Percentiles rank a stretch among this genome's conserved stretches.
Conservation (phyloP, 495 filamentous ascomycete genomes). For the Symbiotaphrina buchneri region DNA sequence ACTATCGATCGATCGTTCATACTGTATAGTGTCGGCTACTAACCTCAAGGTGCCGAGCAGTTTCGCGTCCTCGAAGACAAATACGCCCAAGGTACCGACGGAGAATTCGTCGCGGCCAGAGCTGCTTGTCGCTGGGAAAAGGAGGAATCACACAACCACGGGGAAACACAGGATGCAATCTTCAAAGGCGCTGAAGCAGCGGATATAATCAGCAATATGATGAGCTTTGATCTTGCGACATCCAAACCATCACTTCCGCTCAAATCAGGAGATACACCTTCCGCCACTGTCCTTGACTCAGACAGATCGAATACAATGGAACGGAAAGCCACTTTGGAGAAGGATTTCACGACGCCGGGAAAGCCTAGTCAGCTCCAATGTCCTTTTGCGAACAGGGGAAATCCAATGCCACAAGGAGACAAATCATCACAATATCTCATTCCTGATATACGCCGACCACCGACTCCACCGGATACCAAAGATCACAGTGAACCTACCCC, state of each 20-base stretch:
- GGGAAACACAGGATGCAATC: no score
- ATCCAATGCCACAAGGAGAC: neutral
- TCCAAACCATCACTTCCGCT: neutral
- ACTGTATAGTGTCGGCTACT: neutral
- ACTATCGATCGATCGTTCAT: neutral
- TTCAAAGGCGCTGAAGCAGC: no score
- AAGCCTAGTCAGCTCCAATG: neutral
- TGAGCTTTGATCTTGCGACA: neutral
- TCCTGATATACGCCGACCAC: neutral
- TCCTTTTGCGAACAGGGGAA: conserved; percentile 1
- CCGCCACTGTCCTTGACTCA: neutral
- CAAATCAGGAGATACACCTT: neutral
- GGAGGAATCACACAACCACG: conserved; percentile 1
- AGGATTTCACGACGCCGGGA: conserved; percentile 1
- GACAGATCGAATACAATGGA: neutral
- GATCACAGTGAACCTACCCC: conserved; percentile 8
- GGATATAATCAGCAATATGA: no score
- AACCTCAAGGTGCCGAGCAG: no score
- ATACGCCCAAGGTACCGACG: no score
- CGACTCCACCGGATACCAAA: neutral
- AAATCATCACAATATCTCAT: neutral
- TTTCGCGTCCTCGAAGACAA: no score
- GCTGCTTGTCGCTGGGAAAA: neutral
- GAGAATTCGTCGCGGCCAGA: no score
- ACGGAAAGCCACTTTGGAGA: neutral